Evolutionary conservation across 148 eudicot species (phyloP).

Genomic region (Cornus controversa): DNA sequence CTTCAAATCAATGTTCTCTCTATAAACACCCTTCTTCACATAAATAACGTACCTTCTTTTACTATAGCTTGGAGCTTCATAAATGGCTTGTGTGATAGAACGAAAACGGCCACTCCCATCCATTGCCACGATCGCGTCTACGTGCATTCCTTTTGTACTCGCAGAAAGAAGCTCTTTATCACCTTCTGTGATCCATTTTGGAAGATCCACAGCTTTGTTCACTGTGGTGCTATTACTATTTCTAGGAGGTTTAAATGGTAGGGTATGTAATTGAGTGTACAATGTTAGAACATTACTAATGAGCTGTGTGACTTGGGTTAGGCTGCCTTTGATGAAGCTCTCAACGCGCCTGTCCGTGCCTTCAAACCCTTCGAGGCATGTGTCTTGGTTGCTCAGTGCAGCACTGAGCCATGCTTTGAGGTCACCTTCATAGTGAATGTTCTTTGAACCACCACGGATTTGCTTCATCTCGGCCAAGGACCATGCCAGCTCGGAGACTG

Average conservation of each 20-base stretch:
- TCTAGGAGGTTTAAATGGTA: constrained; percentile 58
- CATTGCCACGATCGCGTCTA: constrained; percentile 60
- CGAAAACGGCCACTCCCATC: constrained; percentile 64
- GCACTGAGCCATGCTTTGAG: constrained; percentile 90
- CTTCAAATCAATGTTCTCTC: constrained; percentile 82
- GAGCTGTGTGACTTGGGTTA: constrained; percentile 79
- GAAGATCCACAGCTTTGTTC: constrained; percentile 29
- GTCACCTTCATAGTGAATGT: constrained; percentile 36
- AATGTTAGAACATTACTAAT: constrained; percentile 73
- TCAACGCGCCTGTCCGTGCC: constrained; percentile 56
- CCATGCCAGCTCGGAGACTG: constrained; percentile 83
- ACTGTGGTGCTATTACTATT: constrained; percentile 13
- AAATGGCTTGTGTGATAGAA: constrained; percentile 58
- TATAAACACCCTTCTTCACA: constrained; percentile 77
- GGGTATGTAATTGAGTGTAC: constrained; percentile 54
- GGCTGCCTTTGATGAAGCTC: constrained; percentile 60
- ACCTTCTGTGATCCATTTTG: constrained; percentile 71
- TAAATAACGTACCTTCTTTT: constrained; percentile 59
- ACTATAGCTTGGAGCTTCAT: constrained; percentile 62
- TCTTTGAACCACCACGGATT: constrained; percentile 28
- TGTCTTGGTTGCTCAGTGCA: constrained; percentile 87
- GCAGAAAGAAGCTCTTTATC: constrained; percentile 54
- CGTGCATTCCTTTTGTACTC: constrained; percentile 49
- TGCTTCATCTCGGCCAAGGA: constrained; percentile 68
- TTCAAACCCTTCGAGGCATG: constrained; percentile 92